phyloP scores from a whole-genome alignment of 352 stramenopile genomes.

The Aphanomyces stellatus region DNA sequence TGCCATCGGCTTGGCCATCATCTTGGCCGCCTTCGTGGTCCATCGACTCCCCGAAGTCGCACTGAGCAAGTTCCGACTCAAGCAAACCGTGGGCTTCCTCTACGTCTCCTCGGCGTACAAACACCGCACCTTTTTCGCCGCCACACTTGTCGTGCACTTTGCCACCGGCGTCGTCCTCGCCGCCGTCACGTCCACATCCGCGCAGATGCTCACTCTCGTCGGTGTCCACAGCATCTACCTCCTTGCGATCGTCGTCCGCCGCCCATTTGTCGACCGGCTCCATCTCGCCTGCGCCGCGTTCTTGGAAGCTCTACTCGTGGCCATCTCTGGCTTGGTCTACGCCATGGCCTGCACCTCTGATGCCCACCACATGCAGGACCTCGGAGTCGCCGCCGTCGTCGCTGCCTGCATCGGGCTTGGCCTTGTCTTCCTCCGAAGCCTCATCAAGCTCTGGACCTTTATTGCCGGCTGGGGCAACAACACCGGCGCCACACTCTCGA shows the following conservation, averaged over 20 bases:
- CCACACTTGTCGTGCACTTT: conserved; percentile 46
- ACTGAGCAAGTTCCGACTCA: conserved; percentile 43
- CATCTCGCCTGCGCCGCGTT: background rate
- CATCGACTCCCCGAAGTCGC: conserved; percentile 46
- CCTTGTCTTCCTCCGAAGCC: background rate
- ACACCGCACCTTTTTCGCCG: conserved; percentile 58
- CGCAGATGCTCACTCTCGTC: conserved; percentile 47
- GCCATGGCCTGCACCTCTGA: background rate
- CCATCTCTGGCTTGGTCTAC: background rate
- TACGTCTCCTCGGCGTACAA: conserved; percentile 54
- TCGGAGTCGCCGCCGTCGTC: conserved; percentile 3
- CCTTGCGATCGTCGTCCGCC: conserved; percentile 33
- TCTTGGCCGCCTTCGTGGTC: conserved; percentile 38
- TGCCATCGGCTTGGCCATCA: conserved; percentile 34
- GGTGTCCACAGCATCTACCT: conserved; percentile 43
- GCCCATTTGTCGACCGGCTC: conserved; percentile 24
- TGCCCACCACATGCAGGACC: background rate
- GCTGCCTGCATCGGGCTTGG: background rate
- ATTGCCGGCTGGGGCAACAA: background rate
- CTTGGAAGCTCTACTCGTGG: background rate
- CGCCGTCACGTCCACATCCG: conserved; percentile 29
- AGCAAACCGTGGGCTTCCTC: conserved; percentile 48
- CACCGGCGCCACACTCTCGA: no score
- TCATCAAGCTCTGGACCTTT: conserved; percentile 8
- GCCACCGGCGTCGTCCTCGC: conserved; percentile 44